Percentiles rank a stretch among this genome's conserved stretches.
Evolutionary conservation across 2,329 filamentous ascomycete genomes (phyloP).

Genomic region (Neofusicoccum sp.): DNA sequence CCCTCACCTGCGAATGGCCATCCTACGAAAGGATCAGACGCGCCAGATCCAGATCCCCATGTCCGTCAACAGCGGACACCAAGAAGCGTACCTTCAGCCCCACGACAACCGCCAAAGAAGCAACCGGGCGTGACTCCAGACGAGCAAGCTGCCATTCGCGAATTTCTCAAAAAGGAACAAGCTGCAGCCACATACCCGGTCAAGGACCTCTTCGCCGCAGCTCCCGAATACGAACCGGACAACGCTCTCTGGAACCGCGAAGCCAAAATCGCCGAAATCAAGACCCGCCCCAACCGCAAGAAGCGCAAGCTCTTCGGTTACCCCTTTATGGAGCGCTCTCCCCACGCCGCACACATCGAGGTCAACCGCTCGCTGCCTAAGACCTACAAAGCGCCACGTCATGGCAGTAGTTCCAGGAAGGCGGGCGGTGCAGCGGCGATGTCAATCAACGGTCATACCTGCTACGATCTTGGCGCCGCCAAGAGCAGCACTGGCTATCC

Average conservation of each 20-base stretch:
- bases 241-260: not conserved
- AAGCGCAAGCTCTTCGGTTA: not conserved
- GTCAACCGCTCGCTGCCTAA: not conserved
- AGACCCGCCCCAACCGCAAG: constrained; percentile 12
- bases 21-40: no score
- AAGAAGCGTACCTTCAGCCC: not conserved
- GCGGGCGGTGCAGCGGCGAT: not conserved
- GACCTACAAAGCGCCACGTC: constrained; percentile 2
- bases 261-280: constrained; percentile 18
- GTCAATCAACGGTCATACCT: not conserved
- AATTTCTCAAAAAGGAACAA: not conserved
- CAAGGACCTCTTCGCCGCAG: not conserved
- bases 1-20: no score
- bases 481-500: not conserved
- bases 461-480: no score
- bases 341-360: not conserved
- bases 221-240: constrained; percentile 3
- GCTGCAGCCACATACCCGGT: not conserved
- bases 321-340: not conserved
- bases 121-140: not conserved
- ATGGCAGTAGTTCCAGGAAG: not conserved
- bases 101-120: not conserved
- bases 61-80: no score
- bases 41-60: no score
- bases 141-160: constrained; percentile 7